Evolutionary conservation across 805 yeast species (phyloP), one percentile per base, ranked within the genome.

Genomic region (Candida pseudoglaebosa): DNA sequence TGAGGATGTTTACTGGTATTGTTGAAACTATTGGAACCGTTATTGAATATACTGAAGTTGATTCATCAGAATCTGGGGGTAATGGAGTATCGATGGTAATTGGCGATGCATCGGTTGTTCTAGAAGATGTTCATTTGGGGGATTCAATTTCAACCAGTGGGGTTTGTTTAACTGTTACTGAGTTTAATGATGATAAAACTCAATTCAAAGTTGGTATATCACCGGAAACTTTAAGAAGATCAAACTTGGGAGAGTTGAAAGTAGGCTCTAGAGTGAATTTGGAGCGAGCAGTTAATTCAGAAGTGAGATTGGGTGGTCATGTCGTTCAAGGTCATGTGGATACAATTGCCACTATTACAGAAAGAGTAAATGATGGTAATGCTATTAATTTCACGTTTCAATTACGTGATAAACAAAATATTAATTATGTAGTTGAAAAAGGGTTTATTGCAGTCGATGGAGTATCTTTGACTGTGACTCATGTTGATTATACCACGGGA

Each of bases 321-420:
- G 78, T 91, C 46, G 99, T 93, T 2, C 99, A 93, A 54, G 99
- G 99, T 4, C 99, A 93, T 65, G 88, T 93, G 20, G 99, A 93
- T 58, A 86, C 96, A 0, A 73, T 82, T 24, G 96, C 96, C 2
- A 60, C 57, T 24, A 82, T 91, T 28, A 71, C 73, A 1, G 58
- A 62, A 0, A 70, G 62, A 19, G 61, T 47, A 7, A 63, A 75
- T 1, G 97, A 90, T 53, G 84, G 80, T 1, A 86, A 88, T 58
- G 82, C 98, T 1, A 66, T 88, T 24, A 70, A 82, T 3, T 84
- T 80, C 57, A 83, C 86, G 3, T 90, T 91, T 61, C 61, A 77
- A 59, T 70, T 88, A 38, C 69, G 84, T 42, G 93, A 88, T 44
- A 50, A 57, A 14, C 72, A 77, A 36, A 71, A 78, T 40, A 73